A percentile compares a stretch with the other conserved stretches of the same genome.
phyloP scores from a whole-genome alignment of 148 eudicot species.

The Chenopodium formosanum region DNA sequence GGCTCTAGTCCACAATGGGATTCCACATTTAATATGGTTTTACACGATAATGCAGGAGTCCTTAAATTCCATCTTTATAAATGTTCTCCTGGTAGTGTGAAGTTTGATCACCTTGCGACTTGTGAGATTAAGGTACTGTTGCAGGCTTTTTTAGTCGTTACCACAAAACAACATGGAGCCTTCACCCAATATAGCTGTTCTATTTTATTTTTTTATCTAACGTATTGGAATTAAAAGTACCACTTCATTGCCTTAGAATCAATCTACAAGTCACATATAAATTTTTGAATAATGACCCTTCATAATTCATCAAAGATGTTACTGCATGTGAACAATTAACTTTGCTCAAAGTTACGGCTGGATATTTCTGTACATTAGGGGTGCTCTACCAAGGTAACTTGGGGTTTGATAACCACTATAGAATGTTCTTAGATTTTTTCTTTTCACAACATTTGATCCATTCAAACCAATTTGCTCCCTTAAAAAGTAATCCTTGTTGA shows the following conservation, averaged over 20 bases:
- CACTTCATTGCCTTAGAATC: neutral
- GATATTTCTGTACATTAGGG: neutral
- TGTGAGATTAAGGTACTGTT: conserved; percentile 88
- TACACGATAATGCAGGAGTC: conserved; percentile 73
- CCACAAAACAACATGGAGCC: neutral
- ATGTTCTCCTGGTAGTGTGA: conserved; percentile 67
- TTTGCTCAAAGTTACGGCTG: neutral
- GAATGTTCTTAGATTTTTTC: neutral
- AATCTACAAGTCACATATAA: neutral
- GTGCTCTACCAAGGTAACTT: neutral
- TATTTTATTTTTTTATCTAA: neutral
- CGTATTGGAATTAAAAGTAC: neutral
- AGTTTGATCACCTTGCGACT: conserved; percentile 72
- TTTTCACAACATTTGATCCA: neutral
- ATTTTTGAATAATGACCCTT: conserved; percentile 6
- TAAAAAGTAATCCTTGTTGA: neutral
- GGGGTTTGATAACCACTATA: neutral
- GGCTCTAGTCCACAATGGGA: conserved; percentile 83
- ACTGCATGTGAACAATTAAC: neutral
- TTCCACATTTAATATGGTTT: conserved; percentile 78
- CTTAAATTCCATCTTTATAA: conserved; percentile 76
- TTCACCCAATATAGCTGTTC: neutral
- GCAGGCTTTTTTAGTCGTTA: neutral
- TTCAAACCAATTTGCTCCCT: conserved; percentile 2
- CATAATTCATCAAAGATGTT: neutral